Evolutionary conservation across 805 yeast species (phyloP).

Genomic region (Starmera amethionina): DNA sequence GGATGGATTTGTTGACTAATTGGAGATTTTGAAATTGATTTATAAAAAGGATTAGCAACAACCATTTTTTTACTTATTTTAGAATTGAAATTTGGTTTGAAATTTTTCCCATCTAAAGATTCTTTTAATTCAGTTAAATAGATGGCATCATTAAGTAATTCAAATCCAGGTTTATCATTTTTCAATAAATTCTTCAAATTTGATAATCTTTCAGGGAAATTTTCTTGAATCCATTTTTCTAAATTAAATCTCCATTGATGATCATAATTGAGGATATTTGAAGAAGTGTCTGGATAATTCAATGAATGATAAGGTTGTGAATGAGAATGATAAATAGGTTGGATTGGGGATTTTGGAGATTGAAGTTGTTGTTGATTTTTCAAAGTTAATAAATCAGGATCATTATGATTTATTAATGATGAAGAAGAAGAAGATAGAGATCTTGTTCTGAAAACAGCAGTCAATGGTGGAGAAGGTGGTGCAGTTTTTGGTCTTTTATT

Average conservation of each 20-base stretch:
- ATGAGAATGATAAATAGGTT: constrained; percentile 3
- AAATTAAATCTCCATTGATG: constrained; percentile 35
- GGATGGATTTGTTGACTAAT: no score
- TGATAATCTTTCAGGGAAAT: constrained; percentile 28
- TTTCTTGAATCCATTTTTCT: constrained; percentile 30
- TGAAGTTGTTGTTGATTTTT: constrained; percentile 1
- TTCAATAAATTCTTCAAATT: constrained; percentile 28
- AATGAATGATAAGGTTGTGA: constrained; percentile 8
- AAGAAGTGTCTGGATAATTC: constrained; percentile 23
- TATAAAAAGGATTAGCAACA: constrained; percentile 3
- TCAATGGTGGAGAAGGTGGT: constrained; percentile 33
- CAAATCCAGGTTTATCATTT: constrained; percentile 20
- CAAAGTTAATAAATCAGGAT: neutral
- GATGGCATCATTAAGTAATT: constrained; percentile 18
- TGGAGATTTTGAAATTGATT: constrained; percentile 1
- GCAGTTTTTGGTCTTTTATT: constrained; percentile 34
- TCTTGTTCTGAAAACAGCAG: constrained; percentile 9
- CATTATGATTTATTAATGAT: neutral
- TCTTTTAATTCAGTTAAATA: constrained; percentile 17
- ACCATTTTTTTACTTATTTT: constrained; percentile 20
- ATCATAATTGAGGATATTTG: constrained; percentile 18
- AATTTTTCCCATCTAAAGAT: constrained; percentile 11
- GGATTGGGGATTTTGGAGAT: constrained; percentile 6
- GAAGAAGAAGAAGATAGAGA: constrained; percentile 16
- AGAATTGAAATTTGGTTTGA: constrained; percentile 19